phyloP scores from a whole-genome alignment of 352 stramenopile genomes.

The Pythium catenulatum region DNA sequence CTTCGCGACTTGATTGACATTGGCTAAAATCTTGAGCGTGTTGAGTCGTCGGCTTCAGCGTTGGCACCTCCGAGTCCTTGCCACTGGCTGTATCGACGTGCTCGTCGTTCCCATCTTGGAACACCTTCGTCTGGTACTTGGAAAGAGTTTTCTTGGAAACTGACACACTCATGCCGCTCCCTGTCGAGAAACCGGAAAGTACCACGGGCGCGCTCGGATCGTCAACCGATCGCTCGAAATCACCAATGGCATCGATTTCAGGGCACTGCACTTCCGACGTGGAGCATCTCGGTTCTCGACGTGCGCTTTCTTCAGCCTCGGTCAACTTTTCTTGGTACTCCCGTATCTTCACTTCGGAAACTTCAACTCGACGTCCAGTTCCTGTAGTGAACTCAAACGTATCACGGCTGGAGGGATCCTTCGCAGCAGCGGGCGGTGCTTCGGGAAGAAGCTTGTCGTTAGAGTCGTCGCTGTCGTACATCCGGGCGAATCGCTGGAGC shows the following conservation, averaged over 20 bases:
- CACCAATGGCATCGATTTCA: too few relatives aligned
- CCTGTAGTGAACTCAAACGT: background rate
- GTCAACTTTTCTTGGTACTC: background rate
- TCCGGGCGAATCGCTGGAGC: constrained; percentile 53
- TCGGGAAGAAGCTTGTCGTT: too few relatives aligned
- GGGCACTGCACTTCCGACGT: too few relatives aligned
- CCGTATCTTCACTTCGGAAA: background rate
- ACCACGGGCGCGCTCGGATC: background rate
- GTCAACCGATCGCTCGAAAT: too few relatives aligned
- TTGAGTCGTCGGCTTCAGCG: background rate
- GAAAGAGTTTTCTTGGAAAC: constrained; percentile 16
- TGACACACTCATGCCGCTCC: constrained; percentile 1
- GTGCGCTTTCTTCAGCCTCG: background rate
- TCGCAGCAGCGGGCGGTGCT: background rate
- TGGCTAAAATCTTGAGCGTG: background rate
- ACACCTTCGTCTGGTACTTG: constrained; percentile 32
- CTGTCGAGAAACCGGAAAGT: constrained; percentile 20
- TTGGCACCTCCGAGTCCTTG: too few relatives aligned
- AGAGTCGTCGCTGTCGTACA: background rate
- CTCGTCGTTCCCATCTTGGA: background rate
- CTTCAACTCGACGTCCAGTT: background rate
- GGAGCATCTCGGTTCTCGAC: background rate
- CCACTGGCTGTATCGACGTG: background rate
- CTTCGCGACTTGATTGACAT: background rate
- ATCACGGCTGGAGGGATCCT: background rate